Conservation (phyloP, 2,329 filamentous ascomycete genomes). For the Malbranchea cinnamomea region DNA sequence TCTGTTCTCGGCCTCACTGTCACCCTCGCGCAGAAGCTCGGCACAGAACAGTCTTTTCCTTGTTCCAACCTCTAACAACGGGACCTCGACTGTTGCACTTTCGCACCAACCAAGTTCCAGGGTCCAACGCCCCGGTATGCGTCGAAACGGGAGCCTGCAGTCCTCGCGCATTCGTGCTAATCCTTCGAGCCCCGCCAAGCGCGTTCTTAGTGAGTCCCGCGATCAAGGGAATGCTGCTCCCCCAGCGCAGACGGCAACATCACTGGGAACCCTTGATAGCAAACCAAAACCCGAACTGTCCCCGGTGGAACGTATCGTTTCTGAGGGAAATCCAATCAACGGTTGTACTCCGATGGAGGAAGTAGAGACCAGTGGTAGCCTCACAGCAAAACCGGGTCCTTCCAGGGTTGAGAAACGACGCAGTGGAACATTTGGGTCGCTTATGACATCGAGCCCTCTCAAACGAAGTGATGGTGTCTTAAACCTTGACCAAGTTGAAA, state of each 20-base stretch:
- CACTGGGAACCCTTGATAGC: too few species aligned
- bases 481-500: conserved; percentile 57
- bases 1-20: conserved; percentile 39
- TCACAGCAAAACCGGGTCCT: conserved; percentile 23
- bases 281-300: too few species aligned
- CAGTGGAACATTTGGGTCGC: conserved; percentile 32
- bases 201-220: conserved; percentile 53
- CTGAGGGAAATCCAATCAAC: conserved; percentile 4
- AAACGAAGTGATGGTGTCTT: conserved; percentile 86
- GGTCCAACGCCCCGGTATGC: conserved; percentile 34
- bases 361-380: conserved; percentile 11
- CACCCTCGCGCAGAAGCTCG: conserved; percentile 40
- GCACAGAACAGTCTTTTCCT: conserved; percentile 39
- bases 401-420: conserved; percentile 36
- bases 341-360: background rate
- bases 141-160: conserved; percentile 22
- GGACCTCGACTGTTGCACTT: conserved; percentile 42
- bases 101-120: conserved; percentile 53
- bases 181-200: conserved; percentile 67
- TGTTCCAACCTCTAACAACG: conserved; percentile 25
- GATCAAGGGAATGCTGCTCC: conserved; percentile 57
- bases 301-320: conserved; percentile 4
- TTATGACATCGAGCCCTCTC: conserved; percentile 60
- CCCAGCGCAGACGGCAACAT: too few species aligned
- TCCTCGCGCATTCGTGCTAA: conserved; percentile 48